phyloP scores from a whole-genome alignment of 1,284 basidiomycete species.

The Microstroma glucosiphilum region DNA sequence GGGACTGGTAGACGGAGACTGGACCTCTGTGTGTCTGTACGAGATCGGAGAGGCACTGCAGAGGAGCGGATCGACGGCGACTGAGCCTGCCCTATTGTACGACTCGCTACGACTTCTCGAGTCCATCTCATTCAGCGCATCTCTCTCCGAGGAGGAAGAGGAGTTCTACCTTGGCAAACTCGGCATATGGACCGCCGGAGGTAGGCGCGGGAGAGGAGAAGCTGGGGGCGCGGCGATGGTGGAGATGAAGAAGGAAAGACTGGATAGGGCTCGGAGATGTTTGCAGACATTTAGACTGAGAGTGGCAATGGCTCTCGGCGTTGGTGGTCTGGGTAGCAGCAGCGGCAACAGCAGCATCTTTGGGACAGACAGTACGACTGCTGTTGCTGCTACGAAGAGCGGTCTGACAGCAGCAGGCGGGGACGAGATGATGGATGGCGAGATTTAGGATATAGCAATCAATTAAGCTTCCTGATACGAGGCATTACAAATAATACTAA shows the following conservation, averaged over 20 bases:
- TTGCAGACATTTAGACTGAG: not conserved
- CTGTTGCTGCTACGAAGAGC: not conserved
- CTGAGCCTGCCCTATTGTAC: not conserved
- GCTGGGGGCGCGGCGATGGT: not conserved
- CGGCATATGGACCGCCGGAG: not conserved
- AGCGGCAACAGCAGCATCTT: not conserved
- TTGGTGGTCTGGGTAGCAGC: not conserved
- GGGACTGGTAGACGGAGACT: conserved; percentile 5
- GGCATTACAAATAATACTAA: no score
- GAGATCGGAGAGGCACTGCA: not conserved
- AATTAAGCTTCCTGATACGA: no score
- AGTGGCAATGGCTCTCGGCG: conserved; percentile 1
- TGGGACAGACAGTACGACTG: not conserved
- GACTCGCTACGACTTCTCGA: conserved; percentile 2
- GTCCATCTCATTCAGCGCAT: not conserved
- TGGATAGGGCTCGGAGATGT: not conserved
- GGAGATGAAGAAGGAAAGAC: not conserved
- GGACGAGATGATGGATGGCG: no score
- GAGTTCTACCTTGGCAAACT: not conserved
- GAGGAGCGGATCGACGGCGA: not conserved
- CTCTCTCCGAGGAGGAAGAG: not conserved
- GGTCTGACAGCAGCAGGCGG: no score
- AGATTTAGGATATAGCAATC: no score
- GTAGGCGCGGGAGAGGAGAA: not conserved
- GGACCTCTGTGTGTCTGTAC: not conserved